Evolutionary conservation across 108 stramenopile species (phyloP).

Genomic region (Mayamaea pseudoterrestris): DNA sequence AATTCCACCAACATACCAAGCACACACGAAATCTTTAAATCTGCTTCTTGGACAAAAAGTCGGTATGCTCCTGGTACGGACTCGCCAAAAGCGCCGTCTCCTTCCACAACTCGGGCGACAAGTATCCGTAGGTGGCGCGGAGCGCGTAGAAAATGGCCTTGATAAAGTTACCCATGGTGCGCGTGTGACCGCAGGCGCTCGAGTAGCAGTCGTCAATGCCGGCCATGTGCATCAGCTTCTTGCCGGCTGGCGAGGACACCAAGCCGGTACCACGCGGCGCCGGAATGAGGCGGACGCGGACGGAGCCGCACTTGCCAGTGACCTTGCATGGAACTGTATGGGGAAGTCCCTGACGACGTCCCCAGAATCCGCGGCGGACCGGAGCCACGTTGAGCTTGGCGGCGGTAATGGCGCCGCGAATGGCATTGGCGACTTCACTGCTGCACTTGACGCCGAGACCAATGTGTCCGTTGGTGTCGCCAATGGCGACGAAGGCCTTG

Average conservation of each 20-base stretch:
- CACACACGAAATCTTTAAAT: not conserved
- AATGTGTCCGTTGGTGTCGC: conserved; percentile 95
- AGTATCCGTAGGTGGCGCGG: conserved; percentile 95
- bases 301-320: conserved; percentile 99
- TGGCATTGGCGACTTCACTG: conserved; percentile 98
- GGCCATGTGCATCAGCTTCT: conserved; percentile 99
- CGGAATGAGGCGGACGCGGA: conserved; percentile 97
- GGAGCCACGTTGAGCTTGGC: conserved; percentile 99
- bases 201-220: conserved; percentile 96
- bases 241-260: conserved; percentile 96
- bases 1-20: not conserved
- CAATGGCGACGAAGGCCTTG: conserved; percentile 99
- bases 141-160: conserved; percentile 99
- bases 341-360: conserved; percentile 86
- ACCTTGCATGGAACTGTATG: conserved; percentile 99
- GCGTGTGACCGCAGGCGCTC: conserved; percentile 91
- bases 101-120: conserved; percentile 98
- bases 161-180: conserved; percentile 99
- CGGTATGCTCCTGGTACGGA: conserved; percentile 99
- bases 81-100: conserved; percentile 67
- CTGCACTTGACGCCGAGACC: conserved; percentile 99
- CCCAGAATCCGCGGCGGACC: conserved; percentile 99
- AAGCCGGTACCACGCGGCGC: conserved; percentile 99
- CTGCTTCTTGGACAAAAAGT: conserved; percentile 95
- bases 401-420: conserved; percentile 97